These are phyloP conservation scores for Lactarius hatsudake DNA, from an alignment of 768 basidiomycete genomes.

Conservation along the genomic window DNA sequence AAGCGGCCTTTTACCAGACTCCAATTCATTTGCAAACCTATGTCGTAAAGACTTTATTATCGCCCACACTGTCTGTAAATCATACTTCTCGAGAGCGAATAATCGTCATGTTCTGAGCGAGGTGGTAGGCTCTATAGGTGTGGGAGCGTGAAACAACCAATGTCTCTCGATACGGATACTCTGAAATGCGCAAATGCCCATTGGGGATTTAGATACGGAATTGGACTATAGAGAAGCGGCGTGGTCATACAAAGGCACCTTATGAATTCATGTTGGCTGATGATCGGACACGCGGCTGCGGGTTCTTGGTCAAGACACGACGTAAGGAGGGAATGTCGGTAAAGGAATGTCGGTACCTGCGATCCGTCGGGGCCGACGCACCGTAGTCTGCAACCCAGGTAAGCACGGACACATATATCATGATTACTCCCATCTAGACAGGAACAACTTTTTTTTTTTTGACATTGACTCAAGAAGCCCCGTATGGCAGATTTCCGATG, in stretches of 20 bases:
- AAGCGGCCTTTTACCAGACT: not conserved
- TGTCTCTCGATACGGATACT: not conserved
- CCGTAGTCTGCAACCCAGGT: not conserved
- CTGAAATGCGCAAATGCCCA: not conserved
- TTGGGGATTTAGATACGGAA: not conserved
- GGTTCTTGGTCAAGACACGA: not conserved
- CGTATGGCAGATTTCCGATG: conserved; percentile 2
- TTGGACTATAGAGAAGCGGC: not conserved
- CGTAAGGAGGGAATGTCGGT: conserved; percentile 8
- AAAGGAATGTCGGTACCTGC: conserved; percentile 7
- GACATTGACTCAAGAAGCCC: not conserved
- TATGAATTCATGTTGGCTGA: not conserved
- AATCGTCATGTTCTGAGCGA: conserved; percentile 4
- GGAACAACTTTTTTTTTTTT: not conserved
- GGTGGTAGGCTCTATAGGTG: not conserved
- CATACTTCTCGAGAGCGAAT: conserved; percentile 1
- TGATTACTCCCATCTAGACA: conserved; percentile 3
- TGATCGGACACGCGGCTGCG: not conserved
- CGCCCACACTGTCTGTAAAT: conserved; percentile 1
- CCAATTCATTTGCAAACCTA: not conserved
- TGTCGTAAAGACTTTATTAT: conserved; percentile 12
- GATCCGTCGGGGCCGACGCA: not conserved
- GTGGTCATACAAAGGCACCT: not conserved
- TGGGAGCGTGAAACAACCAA: not conserved
- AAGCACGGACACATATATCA: not conserved